Conservation (phyloP, 164 flowering plant species). For the Sextonia rubra region DNA sequence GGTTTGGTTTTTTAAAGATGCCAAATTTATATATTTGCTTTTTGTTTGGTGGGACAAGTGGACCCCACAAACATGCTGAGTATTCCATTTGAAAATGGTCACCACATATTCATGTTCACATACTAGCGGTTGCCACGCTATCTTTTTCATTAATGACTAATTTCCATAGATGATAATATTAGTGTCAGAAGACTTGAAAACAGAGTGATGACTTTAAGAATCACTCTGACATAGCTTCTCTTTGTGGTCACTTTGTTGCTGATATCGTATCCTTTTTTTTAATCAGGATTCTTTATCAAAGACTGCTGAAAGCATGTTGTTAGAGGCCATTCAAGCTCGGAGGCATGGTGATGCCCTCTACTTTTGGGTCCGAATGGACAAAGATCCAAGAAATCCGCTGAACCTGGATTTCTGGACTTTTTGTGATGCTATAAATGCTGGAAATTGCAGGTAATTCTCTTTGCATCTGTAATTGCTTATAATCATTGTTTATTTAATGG, state of each 20-base stretch:
- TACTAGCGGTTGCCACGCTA: background rate
- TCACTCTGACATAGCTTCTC: background rate
- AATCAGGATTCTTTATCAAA: slow-evolving; percentile 67
- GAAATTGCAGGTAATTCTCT: slow-evolving; percentile 79
- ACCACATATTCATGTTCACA: no score
- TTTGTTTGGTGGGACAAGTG: no score
- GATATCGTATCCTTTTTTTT: background rate
- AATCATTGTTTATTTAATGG: no score
- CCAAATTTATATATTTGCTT: no score
- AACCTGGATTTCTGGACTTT: slow-evolving; percentile 87
- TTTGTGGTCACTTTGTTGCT: slow-evolving; percentile 8
- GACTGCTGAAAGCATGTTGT: slow-evolving; percentile 57
- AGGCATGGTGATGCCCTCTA: slow-evolving; percentile 85
- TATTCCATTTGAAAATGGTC: no score
- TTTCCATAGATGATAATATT: background rate
- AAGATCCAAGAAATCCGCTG: slow-evolving; percentile 64
- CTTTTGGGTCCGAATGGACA: slow-evolving; percentile 91
- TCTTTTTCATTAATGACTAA: background rate
- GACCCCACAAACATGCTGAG: no score
- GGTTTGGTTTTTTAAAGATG: no score
- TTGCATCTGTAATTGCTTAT: background rate
- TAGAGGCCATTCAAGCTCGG: slow-evolving; percentile 53
- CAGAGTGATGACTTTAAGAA: background rate
- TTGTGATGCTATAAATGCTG: slow-evolving; percentile 96
- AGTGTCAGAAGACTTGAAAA: background rate